A percentile compares a stretch with the other conserved stretches of the same genome.
These are phyloP conservation scores for Conticribra weissflogii DNA, from an alignment of 108 stramenopile genomes.

Conservation along the genomic window DNA sequence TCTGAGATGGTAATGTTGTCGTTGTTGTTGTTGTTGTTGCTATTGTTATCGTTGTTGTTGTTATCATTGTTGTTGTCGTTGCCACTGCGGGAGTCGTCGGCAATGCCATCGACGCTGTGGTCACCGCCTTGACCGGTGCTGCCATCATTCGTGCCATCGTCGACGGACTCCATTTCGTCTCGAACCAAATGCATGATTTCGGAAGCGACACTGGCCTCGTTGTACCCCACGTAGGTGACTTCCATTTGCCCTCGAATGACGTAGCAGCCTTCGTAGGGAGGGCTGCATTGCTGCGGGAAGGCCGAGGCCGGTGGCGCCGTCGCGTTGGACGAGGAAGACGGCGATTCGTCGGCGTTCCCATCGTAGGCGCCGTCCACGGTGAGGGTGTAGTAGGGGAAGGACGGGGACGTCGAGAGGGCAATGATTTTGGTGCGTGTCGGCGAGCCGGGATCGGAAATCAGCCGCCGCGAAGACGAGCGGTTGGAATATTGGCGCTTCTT, in stretches of 20 bases:
- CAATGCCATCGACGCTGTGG: neutral
- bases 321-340: too few relatives aligned
- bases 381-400: slow-evolving; percentile 7
- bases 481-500: neutral
- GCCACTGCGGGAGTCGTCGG: neutral
- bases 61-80: neutral
- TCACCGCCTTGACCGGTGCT: neutral
- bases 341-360: slow-evolving; percentile 10
- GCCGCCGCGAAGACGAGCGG: neutral
- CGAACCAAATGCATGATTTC: slow-evolving; percentile 22
- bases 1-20: neutral
- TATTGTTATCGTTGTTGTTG: neutral
- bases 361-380: too few relatives aligned
- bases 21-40: neutral
- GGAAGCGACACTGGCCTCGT: slow-evolving; percentile 31
- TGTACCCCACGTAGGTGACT: slow-evolving; percentile 31
- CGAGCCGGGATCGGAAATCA: neutral
- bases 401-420: neutral
- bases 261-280: slow-evolving; percentile 10
- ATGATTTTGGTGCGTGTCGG: slow-evolving; percentile 24
- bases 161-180: slow-evolving; percentile 8
- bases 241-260: slow-evolving; percentile 21
- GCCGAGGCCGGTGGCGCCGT: too few relatives aligned
- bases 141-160: neutral
- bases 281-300: slow-evolving; percentile 11